Evolutionary conservation across 768 basidiomycete genomes (phyloP), one percentile per base, ranked within the genome.

Genomic region (Kwoniella newhampshirensis): DNA sequence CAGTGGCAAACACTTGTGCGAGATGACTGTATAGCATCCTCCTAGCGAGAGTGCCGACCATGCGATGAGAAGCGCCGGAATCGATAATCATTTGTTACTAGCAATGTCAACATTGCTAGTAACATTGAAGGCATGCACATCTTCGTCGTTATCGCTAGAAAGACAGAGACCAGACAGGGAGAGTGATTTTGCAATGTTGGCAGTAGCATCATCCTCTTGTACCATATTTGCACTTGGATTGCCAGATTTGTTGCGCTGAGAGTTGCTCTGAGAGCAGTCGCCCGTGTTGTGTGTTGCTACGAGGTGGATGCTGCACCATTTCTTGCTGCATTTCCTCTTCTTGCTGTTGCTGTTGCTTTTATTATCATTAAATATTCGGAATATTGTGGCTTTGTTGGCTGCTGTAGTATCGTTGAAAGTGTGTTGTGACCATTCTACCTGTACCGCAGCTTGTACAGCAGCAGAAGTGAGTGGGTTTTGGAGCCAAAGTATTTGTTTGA

Each of bases 401-500:
- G 39, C 12, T 8, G 23, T 41, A 20, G 32, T 32, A 32, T 32
- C 32, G 7, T 42, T 41, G 12, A 20, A n/a, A 13, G 25, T 9
- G 12, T 28, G 41, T 43, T 41, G 41, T 17, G 30, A 11, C 6
- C 41, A 43, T 20, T 53, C 51, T 26, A 27, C 40, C 23, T 18
- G 21, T 1, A 53, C 51, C 20, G 51, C 51, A 42, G 40, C 51
- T 41, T 41, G 50, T 2, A 51, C 50, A 27, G 17, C 15, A 2
- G 37, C 50, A 3, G 51, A 53, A 17, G 21, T 53, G n/a, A 53
- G 28, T 9, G 21, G 45, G 25, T 51, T 8, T 51, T 27, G 35
- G 7, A 59, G 37, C 56, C 61, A 63, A 9, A 63, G 57, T 4
- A 35, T 42, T 40, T 63, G 61, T 40, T 59, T 58, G 43, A 43